Evolutionary conservation across 495 filamentous ascomycete genomes (phyloP).

Genomic region (Neurospora sp.): DNA sequence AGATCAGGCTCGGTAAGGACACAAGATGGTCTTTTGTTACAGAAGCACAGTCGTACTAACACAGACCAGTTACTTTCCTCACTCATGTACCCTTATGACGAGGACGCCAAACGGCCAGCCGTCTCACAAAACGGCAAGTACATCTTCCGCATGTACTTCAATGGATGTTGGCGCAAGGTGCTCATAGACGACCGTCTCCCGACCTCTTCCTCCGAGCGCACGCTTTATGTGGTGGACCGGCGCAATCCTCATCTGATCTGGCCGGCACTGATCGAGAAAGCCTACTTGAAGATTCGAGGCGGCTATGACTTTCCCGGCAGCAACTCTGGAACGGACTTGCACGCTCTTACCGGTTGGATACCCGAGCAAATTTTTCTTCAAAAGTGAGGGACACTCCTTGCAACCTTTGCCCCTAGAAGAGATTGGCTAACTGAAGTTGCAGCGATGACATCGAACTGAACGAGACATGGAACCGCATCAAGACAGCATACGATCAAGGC

Average conservation of each 20-base stretch:
- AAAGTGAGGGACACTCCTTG: constrained; percentile 28
- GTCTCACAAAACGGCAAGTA: constrained; percentile 79
- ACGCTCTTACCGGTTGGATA: constrained; percentile 89
- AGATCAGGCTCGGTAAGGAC: constrained; percentile 24
- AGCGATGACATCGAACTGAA: constrained; percentile 62
- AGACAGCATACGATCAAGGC: constrained; percentile 60
- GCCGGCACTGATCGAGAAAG: constrained; percentile 95
- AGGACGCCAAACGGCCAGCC: constrained; percentile 39
- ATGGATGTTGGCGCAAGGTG: constrained; percentile 82
- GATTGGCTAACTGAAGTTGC: constrained; percentile 7
- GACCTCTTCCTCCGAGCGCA: constrained; percentile 56
- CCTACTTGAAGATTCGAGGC: constrained; percentile 91
- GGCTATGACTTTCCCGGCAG: constrained; percentile 99
- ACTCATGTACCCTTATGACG: constrained; percentile 64
- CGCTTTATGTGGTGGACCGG: constrained; percentile 81
- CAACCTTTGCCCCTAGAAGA: neutral
- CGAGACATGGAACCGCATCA: constrained; percentile 69
- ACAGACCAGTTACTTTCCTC: constrained; percentile 50
- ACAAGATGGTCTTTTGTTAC: neutral
- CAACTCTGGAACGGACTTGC: constrained; percentile 89
- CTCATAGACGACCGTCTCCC: constrained; percentile 89
- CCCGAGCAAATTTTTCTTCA: constrained; percentile 92
- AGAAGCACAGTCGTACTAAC: neutral
- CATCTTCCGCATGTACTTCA: constrained; percentile 85
- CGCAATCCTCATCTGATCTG: constrained; percentile 67